A percentile compares a stretch with the other conserved stretches of the same genome.
These are phyloP conservation scores for Penicillium fimorum DNA, from an alignment of 495 filamentous ascomycete species.

Conservation along the genomic window DNA sequence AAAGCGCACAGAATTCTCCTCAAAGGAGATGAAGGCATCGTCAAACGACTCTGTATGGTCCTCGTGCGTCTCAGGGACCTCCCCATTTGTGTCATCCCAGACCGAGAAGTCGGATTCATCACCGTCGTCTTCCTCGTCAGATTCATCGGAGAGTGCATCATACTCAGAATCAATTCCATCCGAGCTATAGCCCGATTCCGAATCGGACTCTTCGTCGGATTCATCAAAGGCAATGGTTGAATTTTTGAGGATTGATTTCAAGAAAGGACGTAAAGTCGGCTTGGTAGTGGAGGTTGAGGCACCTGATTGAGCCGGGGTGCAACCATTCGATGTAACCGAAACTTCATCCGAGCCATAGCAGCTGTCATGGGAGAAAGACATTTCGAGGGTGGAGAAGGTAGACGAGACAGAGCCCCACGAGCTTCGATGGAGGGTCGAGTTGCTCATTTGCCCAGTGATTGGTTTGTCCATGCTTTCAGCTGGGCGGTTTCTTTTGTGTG, in stretches of 20 bases:
- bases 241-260: slow-evolving; percentile 46
- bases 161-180: slow-evolving; percentile 38
- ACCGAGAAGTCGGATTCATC: slow-evolving; percentile 37
- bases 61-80: slow-evolving; percentile 34
- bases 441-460: slow-evolving; percentile 26
- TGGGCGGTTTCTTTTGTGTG: background rate
- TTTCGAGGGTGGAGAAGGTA: slow-evolving; percentile 38
- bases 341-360: slow-evolving; percentile 49
- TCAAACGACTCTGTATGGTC: slow-evolving; percentile 40
- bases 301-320: slow-evolving; percentile 25
- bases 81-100: slow-evolving; percentile 37
- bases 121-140: slow-evolving; percentile 30
- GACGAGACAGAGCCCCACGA: slow-evolving; percentile 49
- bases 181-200: slow-evolving; percentile 46
- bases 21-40: slow-evolving; percentile 45
- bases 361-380: slow-evolving; percentile 48
- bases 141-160: slow-evolving; percentile 33
- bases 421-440: slow-evolving; percentile 27
- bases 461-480: slow-evolving; percentile 7
- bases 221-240: slow-evolving; percentile 24
- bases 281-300: slow-evolving; percentile 19
- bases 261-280: slow-evolving; percentile 27
- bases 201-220: slow-evolving; percentile 29
- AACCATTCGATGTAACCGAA: slow-evolving; percentile 37
- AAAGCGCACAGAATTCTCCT: slow-evolving; percentile 37